Percentiles rank a stretch among this genome's conserved stretches.
phyloP scores from a whole-genome alignment of 108 stramenopile genomes.

The Cyclotella choctawhatcheeana region DNA sequence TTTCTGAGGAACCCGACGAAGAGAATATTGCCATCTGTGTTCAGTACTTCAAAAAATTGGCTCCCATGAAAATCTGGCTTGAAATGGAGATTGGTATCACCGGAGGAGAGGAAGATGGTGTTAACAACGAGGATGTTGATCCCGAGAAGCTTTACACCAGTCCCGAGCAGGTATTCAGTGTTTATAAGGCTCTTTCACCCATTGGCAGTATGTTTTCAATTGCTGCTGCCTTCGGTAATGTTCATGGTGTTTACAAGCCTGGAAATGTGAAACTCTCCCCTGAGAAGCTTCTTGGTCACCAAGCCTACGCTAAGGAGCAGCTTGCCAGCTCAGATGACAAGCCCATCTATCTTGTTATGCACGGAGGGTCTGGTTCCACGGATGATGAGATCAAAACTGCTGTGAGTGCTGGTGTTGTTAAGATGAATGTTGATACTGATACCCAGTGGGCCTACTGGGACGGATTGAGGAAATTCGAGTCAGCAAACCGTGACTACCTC shows the following conservation, averaged over 20 bases:
- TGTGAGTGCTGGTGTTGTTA: conserved; percentile 88
- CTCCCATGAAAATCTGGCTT: conserved; percentile 94
- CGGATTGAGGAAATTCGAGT: conserved; percentile 84
- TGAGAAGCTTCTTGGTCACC: conserved; percentile 84
- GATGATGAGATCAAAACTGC: conserved; percentile 93
- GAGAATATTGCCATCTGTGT: conserved; percentile 98
- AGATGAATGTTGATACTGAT: conserved; percentile 99
- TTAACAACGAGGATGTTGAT: conserved; percentile 95
- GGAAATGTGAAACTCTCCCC: conserved; percentile 94
- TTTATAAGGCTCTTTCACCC: conserved; percentile 89
- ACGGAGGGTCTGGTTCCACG: conserved; percentile 96
- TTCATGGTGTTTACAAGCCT: conserved; percentile 98
- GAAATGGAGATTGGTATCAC: conserved; percentile 99
- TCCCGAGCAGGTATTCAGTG: conserved; percentile 92
- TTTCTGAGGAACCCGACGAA: conserved; percentile 95
- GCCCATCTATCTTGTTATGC: conserved; percentile 96
- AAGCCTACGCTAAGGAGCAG: conserved; percentile 88
- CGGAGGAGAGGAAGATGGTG: conserved; percentile 98
- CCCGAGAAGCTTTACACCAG: conserved; percentile 97
- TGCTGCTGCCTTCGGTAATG: conserved; percentile 97
- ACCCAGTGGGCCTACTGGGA: conserved; percentile 98
- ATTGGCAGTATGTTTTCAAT: conserved; percentile 92
- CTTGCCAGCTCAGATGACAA: conserved; percentile 60
- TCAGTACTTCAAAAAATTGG: conserved; percentile 92
- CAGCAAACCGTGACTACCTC: conserved; percentile 83